Evolutionary conservation across 441 rosid species (phyloP).

Genomic region (Omphalea diandra): DNA sequence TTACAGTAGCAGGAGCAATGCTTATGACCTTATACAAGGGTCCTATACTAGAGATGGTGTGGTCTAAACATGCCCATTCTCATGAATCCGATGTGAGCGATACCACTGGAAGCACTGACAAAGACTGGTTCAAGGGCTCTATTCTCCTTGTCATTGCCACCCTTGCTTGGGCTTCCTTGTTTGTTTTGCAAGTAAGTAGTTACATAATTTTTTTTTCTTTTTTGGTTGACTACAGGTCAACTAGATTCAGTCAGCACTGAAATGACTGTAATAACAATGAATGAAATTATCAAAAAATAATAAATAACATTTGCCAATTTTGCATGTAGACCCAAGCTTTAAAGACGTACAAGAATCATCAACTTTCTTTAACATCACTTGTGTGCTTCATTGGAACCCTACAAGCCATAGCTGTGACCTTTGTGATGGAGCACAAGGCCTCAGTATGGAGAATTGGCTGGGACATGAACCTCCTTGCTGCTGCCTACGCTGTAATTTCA

Average conservation of each 20-base stretch:
- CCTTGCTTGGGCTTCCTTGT: slow-evolving; percentile 88
- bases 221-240: too few relatives aligned
- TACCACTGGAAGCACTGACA: slow-evolving; percentile 29
- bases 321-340: slow-evolving; percentile 31
- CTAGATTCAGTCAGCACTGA: too few relatives aligned
- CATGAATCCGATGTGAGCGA: slow-evolving; percentile 25
- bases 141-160: slow-evolving; percentile 79
- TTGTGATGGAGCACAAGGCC: slow-evolving; percentile 70
- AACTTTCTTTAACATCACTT: slow-evolving; percentile 73
- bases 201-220: neutral
- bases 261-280: too few relatives aligned
- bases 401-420: slow-evolving; percentile 75
- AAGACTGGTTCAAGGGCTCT: slow-evolving; percentile 73
- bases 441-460: slow-evolving; percentile 67
- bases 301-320: neutral
- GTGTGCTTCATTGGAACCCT: slow-evolving; percentile 79
- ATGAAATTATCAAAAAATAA: too few relatives aligned
- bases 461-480: slow-evolving; percentile 95
- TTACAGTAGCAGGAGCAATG: slow-evolving; percentile 88
- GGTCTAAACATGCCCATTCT: slow-evolving; percentile 42
- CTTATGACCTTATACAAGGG: slow-evolving; percentile 81
- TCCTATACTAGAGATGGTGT: slow-evolving; percentile 44
- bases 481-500: slow-evolving; percentile 84
- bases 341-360: slow-evolving; percentile 40
- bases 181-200: slow-evolving; percentile 71